Evolutionary conservation across 2,329 filamentous ascomycete species (phyloP).

Genomic region (Penicillium sp.): DNA sequence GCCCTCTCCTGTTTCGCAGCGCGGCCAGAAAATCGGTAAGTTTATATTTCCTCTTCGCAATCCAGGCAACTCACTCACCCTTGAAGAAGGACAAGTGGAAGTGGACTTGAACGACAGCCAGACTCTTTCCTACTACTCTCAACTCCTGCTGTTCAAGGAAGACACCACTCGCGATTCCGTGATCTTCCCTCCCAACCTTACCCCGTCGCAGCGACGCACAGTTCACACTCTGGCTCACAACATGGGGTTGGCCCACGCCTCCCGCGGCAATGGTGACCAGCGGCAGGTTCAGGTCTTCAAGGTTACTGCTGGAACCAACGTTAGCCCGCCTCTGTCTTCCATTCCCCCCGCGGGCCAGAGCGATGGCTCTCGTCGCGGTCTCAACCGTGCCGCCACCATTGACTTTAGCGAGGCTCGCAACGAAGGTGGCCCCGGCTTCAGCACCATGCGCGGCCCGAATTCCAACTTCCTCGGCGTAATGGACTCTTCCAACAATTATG

Average conservation of each 20-base stretch:
- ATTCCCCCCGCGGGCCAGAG: conserved; percentile 61
- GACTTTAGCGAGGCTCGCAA: conserved; percentile 83
- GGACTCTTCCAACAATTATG: conserved; percentile 65
- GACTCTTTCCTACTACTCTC: conserved; percentile 82
- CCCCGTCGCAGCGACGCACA: conserved; percentile 77
- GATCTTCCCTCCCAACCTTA: conserved; percentile 74
- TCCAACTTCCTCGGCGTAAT: conserved; percentile 77
- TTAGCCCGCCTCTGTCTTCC: conserved; percentile 59
- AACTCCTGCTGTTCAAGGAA: conserved; percentile 82
- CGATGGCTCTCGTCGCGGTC: conserved; percentile 72
- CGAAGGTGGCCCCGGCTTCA: conserved; percentile 61
- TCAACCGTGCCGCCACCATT: conserved; percentile 94
- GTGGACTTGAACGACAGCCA: conserved; percentile 88
- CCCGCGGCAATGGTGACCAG: conserved; percentile 79
- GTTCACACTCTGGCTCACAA: conserved; percentile 94
- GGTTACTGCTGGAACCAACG: conserved; percentile 47
- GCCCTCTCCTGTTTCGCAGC: conserved; percentile 62
- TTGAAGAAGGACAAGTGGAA: conserved; percentile 44
- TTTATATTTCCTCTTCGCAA: conserved; percentile 12
- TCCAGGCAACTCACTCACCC: conserved; percentile 5
- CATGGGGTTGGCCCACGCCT: conserved; percentile 86
- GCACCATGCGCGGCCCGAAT: conserved; percentile 68
- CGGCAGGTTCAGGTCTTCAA: conserved; percentile 85
- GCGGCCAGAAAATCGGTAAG: conserved; percentile 37
- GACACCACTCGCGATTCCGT: conserved; percentile 71